Percentiles rank a stretch among this genome's conserved stretches.
These are phyloP conservation scores for Lentinula aciculospora DNA, from an alignment of 768 basidiomycete species.

Conservation along the genomic window DNA sequence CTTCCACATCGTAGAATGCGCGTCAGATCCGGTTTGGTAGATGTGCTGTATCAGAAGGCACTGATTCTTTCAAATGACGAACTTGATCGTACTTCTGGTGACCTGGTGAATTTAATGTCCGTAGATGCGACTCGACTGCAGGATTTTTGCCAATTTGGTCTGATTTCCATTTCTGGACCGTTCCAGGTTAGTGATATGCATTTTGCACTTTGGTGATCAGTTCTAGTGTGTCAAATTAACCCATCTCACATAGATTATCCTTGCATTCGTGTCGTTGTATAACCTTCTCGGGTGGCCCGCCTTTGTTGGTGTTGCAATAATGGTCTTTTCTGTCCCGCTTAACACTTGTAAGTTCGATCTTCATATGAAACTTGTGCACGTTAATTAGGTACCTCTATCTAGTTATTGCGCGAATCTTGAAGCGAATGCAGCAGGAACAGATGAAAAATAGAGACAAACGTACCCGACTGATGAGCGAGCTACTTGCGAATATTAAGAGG, in stretches of 20 bases:
- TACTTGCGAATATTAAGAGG: slow-evolving; percentile 91
- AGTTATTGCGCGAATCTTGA: slow-evolving; percentile 64
- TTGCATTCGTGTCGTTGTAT: slow-evolving; percentile 85
- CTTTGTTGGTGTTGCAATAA: slow-evolving; percentile 84
- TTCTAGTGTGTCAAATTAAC: background rate
- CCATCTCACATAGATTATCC: slow-evolving; percentile 47
- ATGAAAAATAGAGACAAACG: slow-evolving; percentile 92
- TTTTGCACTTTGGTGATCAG: too few species aligned
- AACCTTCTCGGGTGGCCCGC: slow-evolving; percentile 88
- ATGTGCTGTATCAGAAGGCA: slow-evolving; percentile 81
- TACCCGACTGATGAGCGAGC: slow-evolving; percentile 85
- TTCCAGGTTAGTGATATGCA: slow-evolving; percentile 10
- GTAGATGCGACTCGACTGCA: slow-evolving; percentile 79
- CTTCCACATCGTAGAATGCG: slow-evolving; percentile 57
- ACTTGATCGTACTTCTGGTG: slow-evolving; percentile 74
- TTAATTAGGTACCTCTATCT: background rate
- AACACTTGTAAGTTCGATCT: slow-evolving; percentile 41
- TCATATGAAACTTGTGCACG: background rate
- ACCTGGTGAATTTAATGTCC: slow-evolving; percentile 92
- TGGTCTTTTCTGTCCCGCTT: slow-evolving; percentile 76
- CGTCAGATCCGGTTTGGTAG: slow-evolving; percentile 85
- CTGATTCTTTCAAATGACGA: slow-evolving; percentile 85
- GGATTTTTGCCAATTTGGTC: slow-evolving; percentile 76
- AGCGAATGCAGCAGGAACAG: slow-evolving; percentile 77
- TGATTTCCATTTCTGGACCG: slow-evolving; percentile 83